Conservation (phyloP, 2,329 filamentous ascomycete species). For the Hypoxylon sp. region DNA sequence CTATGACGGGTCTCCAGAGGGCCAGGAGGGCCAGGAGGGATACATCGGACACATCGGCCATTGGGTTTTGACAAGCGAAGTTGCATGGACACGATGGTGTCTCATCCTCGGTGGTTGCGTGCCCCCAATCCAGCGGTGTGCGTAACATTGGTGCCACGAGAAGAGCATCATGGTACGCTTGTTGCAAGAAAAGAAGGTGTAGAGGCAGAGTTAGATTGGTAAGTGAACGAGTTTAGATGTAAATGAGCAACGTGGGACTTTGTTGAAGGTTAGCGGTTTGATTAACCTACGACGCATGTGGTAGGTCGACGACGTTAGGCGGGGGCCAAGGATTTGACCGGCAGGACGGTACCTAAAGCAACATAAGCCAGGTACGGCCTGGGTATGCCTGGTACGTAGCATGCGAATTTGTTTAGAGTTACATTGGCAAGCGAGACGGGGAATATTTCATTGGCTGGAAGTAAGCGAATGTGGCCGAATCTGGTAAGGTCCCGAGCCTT, state of each 20-base stretch:
- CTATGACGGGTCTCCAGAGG: slow-evolving; percentile 25
- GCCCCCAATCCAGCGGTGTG: slow-evolving; percentile 35
- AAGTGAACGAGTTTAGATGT: slow-evolving; percentile 13
- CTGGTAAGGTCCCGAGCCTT: slow-evolving; percentile 38
- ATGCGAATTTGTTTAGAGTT: slow-evolving; percentile 30
- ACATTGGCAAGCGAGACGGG: slow-evolving; percentile 51
- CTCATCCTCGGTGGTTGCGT: slow-evolving; percentile 30
- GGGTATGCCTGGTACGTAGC: no score
- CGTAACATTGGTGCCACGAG: slow-evolving; percentile 35
- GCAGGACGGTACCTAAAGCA: not conserved
- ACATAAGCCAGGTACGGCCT: no score
- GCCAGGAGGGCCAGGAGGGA: no score
- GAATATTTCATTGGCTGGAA: slow-evolving; percentile 49
- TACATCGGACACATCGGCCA: slow-evolving; percentile 33
- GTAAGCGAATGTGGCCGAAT: slow-evolving; percentile 49
- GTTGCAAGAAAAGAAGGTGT: slow-evolving; percentile 19
- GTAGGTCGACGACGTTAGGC: slow-evolving; percentile 22
- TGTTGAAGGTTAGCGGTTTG: slow-evolving; percentile 32
- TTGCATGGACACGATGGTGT: slow-evolving; percentile 46
- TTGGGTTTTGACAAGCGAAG: slow-evolving; percentile 50
- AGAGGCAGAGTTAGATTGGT: slow-evolving; percentile 2
- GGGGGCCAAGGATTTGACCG: not conserved
- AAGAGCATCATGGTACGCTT: slow-evolving; percentile 8
- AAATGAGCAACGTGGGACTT: slow-evolving; percentile 33
- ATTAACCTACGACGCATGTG: slow-evolving; percentile 37